These are phyloP conservation scores for Elaphomyces granulatus DNA, from an alignment of 495 filamentous ascomycete genomes.

Conservation along the genomic window DNA sequence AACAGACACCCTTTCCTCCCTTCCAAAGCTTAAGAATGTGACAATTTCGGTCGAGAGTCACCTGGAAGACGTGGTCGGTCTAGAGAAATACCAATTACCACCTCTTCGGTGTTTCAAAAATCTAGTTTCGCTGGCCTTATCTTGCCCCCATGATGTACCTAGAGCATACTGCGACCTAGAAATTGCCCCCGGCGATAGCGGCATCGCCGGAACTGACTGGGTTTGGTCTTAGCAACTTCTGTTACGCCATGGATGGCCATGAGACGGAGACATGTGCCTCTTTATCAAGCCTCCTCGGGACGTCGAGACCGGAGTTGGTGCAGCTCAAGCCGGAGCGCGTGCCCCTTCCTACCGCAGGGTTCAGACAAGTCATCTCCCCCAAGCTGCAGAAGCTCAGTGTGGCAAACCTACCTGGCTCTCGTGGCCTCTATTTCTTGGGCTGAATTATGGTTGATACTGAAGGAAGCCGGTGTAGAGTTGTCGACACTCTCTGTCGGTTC, in stretches of 20 bases:
- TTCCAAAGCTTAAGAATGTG: not conserved
- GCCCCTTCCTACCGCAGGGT: not conserved
- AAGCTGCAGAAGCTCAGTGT: not conserved
- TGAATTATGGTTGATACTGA: not conserved
- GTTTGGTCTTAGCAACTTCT: not conserved
- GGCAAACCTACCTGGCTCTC: not conserved
- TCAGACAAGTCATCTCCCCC: not conserved
- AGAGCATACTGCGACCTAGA: not conserved
- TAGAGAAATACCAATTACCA: not conserved
- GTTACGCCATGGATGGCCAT: not conserved
- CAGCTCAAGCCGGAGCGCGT: not conserved
- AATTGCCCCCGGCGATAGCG: not conserved
- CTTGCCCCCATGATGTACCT: not conserved
- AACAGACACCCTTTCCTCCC: not conserved
- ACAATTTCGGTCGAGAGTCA: not conserved
- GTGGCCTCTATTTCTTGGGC: not conserved
- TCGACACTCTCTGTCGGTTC: not conserved
- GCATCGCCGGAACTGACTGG: not conserved
- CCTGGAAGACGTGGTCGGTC: too few species aligned
- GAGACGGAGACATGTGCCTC: not conserved
- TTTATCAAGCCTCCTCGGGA: not conserved
- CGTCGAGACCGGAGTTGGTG: not conserved
- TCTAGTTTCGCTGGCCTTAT: not conserved
- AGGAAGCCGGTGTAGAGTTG: not conserved
- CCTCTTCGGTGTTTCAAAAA: not conserved